Evolutionary conservation across 352 stramenopile species (phyloP).

Genomic region (Phytophthora kernoviae): DNA sequence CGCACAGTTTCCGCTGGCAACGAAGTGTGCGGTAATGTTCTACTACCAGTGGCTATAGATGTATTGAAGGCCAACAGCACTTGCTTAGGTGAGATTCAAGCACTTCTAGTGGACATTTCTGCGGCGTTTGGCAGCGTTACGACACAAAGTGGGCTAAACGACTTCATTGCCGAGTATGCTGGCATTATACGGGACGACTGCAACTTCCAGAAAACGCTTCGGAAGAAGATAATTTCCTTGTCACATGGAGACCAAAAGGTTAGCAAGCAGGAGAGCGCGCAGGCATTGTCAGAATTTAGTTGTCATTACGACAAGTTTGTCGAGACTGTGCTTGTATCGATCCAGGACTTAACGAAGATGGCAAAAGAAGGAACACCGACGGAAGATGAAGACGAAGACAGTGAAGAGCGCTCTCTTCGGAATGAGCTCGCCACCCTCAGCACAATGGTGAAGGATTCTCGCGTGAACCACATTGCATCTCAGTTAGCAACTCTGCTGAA

Average conservation of each 20-base stretch:
- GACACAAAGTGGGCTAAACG: slow-evolving; percentile 39
- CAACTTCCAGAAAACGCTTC: slow-evolving; percentile 44
- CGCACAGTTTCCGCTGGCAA: neutral
- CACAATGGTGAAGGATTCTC: slow-evolving; percentile 65
- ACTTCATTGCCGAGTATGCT: slow-evolving; percentile 32
- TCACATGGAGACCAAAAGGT: slow-evolving; percentile 2
- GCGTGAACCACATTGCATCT: slow-evolving; percentile 71
- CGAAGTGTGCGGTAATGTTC: slow-evolving; percentile 1
- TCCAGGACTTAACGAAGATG: slow-evolving; percentile 79
- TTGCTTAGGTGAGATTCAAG: slow-evolving; percentile 41
- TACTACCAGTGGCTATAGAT: slow-evolving; percentile 32
- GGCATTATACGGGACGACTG: slow-evolving; percentile 35
- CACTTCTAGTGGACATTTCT: slow-evolving; percentile 29
- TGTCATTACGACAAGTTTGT: slow-evolving; percentile 73
- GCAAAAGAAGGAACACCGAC: slow-evolving; percentile 24
- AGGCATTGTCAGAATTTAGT: slow-evolving; percentile 49
- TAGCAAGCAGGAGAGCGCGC: slow-evolving; percentile 20
- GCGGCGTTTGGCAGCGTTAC: slow-evolving; percentile 33
- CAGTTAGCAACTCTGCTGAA: slow-evolving; percentile 56
- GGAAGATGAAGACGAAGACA: slow-evolving; percentile 23
- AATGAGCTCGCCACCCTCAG: slow-evolving; percentile 57
- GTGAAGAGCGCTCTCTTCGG: slow-evolving; percentile 39
- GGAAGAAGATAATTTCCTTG: neutral
- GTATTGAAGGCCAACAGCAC: slow-evolving; percentile 39
- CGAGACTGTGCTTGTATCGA: slow-evolving; percentile 75